Conservation (phyloP, 2,329 filamentous ascomycete genomes). For the Apiospora aurea region DNA sequence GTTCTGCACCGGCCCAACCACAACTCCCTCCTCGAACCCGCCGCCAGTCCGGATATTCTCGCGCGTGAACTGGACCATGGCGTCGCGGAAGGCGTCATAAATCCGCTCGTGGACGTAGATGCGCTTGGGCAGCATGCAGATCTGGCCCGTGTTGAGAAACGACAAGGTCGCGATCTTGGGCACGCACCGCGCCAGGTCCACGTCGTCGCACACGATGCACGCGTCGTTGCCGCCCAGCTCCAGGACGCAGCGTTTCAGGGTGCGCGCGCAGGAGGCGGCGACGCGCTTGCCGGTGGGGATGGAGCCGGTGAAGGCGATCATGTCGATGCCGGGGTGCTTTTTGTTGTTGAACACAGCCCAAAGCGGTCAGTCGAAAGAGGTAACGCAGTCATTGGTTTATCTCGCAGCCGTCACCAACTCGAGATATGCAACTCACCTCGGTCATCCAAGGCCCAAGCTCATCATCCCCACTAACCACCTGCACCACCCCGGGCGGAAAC, state of each 20-base stretch:
- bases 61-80: conserved; percentile 49
- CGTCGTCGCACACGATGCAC: conserved; percentile 58
- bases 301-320: conserved; percentile 68
- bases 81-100: conserved; percentile 58
- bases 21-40: conserved; percentile 37
- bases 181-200: conserved; percentile 43
- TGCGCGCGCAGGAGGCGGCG: conserved; percentile 56
- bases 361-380: too few relatives aligned
- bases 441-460: conserved; percentile 66
- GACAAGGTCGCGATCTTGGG: conserved; percentile 24
- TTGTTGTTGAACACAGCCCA: background rate
- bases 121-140: conserved; percentile 61
- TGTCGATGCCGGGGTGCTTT: conserved; percentile 63
- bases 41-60: conserved; percentile 46
- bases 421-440: conserved; percentile 26
- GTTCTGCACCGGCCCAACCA: conserved; percentile 68
- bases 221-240: conserved; percentile 64
- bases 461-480: conserved; percentile 66
- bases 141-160: conserved; percentile 32
- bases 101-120: conserved; percentile 66
- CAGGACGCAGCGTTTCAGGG: conserved; percentile 61
- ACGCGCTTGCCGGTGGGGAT: conserved; percentile 63
- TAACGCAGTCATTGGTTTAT: too few relatives aligned
- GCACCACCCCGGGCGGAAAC: conserved; percentile 68
- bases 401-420: too few relatives aligned